These are phyloP conservation scores for Botrytis elliptica DNA, from an alignment of 2,329 filamentous ascomycete genomes.

Conservation along the genomic window DNA sequence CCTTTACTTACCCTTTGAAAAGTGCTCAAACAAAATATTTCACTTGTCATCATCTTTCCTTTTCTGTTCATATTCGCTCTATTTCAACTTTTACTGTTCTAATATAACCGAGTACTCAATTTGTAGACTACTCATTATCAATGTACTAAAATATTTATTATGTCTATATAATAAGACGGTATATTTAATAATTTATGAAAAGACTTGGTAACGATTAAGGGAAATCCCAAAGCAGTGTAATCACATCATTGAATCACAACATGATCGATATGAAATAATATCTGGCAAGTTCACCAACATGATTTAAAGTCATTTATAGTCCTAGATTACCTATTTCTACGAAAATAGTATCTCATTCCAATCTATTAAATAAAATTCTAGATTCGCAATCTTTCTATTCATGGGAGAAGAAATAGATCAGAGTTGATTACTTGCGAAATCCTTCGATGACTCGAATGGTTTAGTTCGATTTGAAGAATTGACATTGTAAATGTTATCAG, in stretches of 20 bases:
- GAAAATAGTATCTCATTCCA: not conserved
- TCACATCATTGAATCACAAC: not conserved
- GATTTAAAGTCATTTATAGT: not conserved
- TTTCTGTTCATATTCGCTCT: no score
- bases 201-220: rapidly evolving
- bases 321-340: no score
- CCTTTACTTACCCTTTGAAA: no score
- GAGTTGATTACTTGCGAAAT: not conserved
- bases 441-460: rapidly evolving
- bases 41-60: not conserved
- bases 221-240: not conserved
- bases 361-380: not conserved
- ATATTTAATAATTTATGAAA: not conserved
- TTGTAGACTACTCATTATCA: no score
- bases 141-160: rapidly evolving
- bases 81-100: no score
- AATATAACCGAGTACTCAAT: no score
- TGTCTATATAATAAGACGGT: no score
- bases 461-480: not conserved
- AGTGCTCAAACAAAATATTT: rapidly evolving
- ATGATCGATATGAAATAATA: not conserved
- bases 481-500: no score
- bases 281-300: not conserved
- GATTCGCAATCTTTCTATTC: not conserved
- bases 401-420: not conserved